Percentiles rank a stretch among this genome's conserved stretches.
These are phyloP conservation scores for Epipyxis sp. DNA, from an alignment of 108 stramenopile species.

Conservation along the genomic window DNA sequence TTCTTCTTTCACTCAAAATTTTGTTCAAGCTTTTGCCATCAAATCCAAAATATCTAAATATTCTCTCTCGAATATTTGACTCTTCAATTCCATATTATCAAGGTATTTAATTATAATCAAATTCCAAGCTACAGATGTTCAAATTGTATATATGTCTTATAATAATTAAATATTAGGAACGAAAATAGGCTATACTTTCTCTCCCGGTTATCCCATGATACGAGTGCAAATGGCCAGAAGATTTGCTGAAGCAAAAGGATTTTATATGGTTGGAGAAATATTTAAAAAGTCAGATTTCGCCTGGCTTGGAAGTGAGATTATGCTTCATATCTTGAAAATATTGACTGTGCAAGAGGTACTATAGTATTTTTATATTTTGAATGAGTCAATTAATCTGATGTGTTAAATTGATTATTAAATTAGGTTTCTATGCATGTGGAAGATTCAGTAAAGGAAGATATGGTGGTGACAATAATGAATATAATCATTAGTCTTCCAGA, in stretches of 20 bases:
- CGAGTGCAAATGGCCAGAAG: background rate
- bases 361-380: background rate
- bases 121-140: background rate
- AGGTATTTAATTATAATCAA: background rate
- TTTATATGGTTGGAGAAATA: background rate
- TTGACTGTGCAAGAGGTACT: background rate
- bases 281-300: background rate
- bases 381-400: background rate
- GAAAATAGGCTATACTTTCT: background rate
- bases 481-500: background rate
- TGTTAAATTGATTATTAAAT: background rate
- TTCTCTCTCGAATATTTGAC: background rate
- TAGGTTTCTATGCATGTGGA: background rate
- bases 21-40: conserved; percentile 3
- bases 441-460: background rate
- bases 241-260: conserved; percentile 15
- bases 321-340: background rate
- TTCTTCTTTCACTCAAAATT: background rate
- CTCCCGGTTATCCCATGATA: background rate
- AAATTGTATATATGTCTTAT: background rate
- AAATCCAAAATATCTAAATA: background rate
- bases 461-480: background rate
- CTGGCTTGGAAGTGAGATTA: background rate
- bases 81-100: background rate
- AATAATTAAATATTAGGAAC: background rate